These are phyloP conservation scores for Nakazawaea sp. DNA, from an alignment of 805 yeast genomes.

Conservation along the genomic window DNA sequence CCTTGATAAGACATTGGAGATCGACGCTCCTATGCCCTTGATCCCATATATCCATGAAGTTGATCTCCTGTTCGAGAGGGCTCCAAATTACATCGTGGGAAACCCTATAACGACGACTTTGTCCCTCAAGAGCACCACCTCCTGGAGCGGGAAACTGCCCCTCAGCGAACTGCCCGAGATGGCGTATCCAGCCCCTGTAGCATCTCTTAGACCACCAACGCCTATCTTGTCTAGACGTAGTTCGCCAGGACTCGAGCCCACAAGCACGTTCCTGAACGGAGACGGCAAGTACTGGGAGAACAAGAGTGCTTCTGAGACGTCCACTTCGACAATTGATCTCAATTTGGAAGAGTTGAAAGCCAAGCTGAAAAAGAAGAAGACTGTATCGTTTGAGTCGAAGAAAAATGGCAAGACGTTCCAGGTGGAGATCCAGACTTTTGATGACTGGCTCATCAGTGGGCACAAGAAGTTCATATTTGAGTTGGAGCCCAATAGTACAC, in stretches of 20 bases:
- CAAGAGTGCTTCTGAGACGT: background rate
- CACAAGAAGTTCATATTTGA: slow-evolving; percentile 46
- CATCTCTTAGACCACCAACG: slow-evolving; percentile 3
- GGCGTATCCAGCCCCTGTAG: background rate
- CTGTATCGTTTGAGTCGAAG: slow-evolving; percentile 21
- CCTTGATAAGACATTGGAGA: slow-evolving; percentile 17
- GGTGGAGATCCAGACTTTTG: slow-evolving; percentile 28
- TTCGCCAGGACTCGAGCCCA: slow-evolving; percentile 8
- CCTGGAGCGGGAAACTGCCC: slow-evolving; percentile 29
- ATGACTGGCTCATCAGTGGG: slow-evolving; percentile 81
- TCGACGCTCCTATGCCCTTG: slow-evolving; percentile 58
- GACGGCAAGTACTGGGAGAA: slow-evolving; percentile 2
- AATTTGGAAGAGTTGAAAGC: background rate
- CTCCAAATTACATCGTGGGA: slow-evolving; percentile 50
- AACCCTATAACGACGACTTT: slow-evolving; percentile 47
- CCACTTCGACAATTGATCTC: slow-evolving; percentile 9
- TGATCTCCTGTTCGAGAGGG: slow-evolving; percentile 33
- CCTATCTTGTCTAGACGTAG: slow-evolving; percentile 4
- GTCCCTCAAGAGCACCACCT: slow-evolving; percentile 33
- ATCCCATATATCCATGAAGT: slow-evolving; percentile 55
- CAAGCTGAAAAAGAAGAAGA: slow-evolving; percentile 18
- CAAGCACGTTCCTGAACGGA: slow-evolving; percentile 3
- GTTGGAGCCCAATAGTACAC: slow-evolving; percentile 18
- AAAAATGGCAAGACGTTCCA: slow-evolving; percentile 3
- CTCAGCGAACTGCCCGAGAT: background rate